Evolutionary conservation across 208 protist species (phyloP), one percentile per base, ranked within the genome.

Genomic region (Acanthamoeba polyphaga): DNA sequence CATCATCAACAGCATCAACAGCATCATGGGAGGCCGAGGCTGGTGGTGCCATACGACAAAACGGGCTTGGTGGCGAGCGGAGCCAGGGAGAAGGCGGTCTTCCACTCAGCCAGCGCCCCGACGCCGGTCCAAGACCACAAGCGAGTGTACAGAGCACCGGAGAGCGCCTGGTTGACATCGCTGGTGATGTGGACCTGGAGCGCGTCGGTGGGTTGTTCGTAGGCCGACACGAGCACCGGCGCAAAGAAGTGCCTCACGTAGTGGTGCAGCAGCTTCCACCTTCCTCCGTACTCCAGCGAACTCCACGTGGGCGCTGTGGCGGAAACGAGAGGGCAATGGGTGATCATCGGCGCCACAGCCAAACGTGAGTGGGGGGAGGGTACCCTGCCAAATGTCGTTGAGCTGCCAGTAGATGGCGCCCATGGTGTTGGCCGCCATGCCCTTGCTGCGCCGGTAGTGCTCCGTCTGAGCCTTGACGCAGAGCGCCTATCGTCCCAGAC

Each of bases 381-480:
- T 74, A 96, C 38, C 95, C 68, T 74, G 95, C 97, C 96, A 98
- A 43, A 98, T 96, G 72, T 97, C 95, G 22, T 97, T 97, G 15
- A 97, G 78, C 92, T 98, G 98, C 98, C 98, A 98, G 93, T 98
- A 98, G 2, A 98, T 43, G 10, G 74, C 74, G 74, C 74, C 74
- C 74, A 82, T 82, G 8, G 74, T 82, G 46, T 82, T 82, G 34
- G 74, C 74, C 74, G 74, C 38, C 74, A 82, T 82, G 32, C 34
- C 19, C 74, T 82, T 82, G 43, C 43, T 82, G 13, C 74, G 7
- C 24, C 74, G 7, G 74, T 82, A 82, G 22, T 82, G 74, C 74
- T 82, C 74, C 1, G 34, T 29, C 74, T 82, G 74, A 1, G 74
- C 74, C 46, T 82, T 82, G 24, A 82, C 22, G 38, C 74, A 82